Evolutionary conservation across 345 rosid species (phyloP).

Genomic region (Hibiscus syriacus): DNA sequence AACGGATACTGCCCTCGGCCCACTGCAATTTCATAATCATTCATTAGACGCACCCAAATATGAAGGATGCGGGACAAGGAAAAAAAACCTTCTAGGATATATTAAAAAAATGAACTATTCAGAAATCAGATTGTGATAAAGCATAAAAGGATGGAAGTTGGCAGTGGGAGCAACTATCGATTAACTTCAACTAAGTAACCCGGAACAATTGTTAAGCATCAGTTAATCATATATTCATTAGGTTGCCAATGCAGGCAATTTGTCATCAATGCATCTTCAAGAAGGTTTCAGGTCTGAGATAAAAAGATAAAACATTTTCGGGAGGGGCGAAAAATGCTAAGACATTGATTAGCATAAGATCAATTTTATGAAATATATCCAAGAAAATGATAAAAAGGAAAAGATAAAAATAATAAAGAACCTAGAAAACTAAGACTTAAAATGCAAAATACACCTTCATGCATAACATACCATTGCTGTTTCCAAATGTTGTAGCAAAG

Average conservation of each 20-base stretch:
- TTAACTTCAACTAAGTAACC: neutral
- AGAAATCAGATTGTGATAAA: neutral
- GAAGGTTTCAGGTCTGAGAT: too few species aligned
- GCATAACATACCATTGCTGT: neutral
- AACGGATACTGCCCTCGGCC: constrained; percentile 76
- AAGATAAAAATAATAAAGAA: neutral
- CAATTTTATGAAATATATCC: neutral
- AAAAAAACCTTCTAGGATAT: neutral
- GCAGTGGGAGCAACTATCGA: neutral
- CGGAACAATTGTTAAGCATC: neutral
- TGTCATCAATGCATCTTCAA: too few species aligned
- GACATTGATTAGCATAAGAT: neutral
- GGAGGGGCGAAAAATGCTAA: too few species aligned
- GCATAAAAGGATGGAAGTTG: neutral
- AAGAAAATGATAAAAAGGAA: neutral
- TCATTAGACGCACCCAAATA: constrained; percentile 22
- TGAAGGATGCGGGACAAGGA: neutral
- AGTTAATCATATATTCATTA: neutral
- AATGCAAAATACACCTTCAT: neutral
- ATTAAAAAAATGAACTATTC: neutral
- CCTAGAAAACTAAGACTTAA: neutral
- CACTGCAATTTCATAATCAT: constrained; percentile 44
- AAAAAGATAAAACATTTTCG: too few species aligned
- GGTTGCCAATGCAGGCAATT: too few species aligned
- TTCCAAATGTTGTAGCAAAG: constrained; percentile 45